Base-by-base conservation (phyloP, 1,284 basidiomycete species). In the Ganoderma resinaceum region DNA sequence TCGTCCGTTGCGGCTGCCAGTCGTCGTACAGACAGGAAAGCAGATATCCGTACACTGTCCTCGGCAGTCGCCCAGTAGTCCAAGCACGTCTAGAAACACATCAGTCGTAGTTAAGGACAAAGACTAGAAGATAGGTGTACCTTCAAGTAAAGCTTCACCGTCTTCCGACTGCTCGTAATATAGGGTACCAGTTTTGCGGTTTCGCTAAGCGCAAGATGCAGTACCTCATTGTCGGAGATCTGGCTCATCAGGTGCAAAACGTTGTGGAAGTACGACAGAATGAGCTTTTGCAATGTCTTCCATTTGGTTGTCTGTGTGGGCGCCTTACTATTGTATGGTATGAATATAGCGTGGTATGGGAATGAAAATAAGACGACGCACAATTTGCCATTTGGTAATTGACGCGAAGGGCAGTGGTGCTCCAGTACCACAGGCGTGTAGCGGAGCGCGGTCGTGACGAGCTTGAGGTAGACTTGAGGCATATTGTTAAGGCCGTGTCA, bases 351-450 rank as follows among this genome's bases (percentile, higher is more conserved):
- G 26, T 5, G 23, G 26, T 26, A 20, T 14, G 2, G 2, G 18
- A 8, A 58, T 31, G 18, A 5, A 26, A 40, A 46, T 3, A 18
- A 14, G 82, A 93, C 64, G 75, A 26, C 58, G 58, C 14, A 96
- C 95, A 94, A 92, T 86, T 92, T 94, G 67, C 95, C 96, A 75
- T 90, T 91, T 0, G 90, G 78, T 14, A 95, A 85, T 3, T 89
- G 91, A 82, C 96, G 97, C 82, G 90, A 95, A 0, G 97, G 97
- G 49, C 94, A 86, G 77, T 98, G 96, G 76, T 97, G 91, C 66
- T 89, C 86, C 14, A 99, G 86, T 1, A 99, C 88, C 42, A 99
- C 87, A 0, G 97, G 97, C 0, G 96, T 96, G 81, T 95, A 99
- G 78, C 91, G 91, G 62, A 99, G 85, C 0, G 96, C 84, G 1